phyloP scores from a whole-genome alignment of 2,329 filamentous ascomycete genomes.

The Helotiales sp. region DNA sequence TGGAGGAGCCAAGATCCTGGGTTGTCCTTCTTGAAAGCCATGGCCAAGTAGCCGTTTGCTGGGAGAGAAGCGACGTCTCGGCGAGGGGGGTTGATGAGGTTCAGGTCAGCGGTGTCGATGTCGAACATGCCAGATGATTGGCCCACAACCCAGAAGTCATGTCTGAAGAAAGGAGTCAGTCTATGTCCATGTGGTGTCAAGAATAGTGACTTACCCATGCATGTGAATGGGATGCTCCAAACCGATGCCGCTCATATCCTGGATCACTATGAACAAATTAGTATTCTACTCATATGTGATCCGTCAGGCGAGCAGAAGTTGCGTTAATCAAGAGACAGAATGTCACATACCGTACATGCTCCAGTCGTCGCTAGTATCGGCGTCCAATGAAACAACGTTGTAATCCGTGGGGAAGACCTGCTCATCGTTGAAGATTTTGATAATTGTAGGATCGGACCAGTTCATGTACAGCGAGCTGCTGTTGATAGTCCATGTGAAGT shows the following conservation, averaged over 20 bases:
- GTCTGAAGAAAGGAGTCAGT: slow-evolving; percentile 48
- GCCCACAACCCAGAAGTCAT: slow-evolving; percentile 48
- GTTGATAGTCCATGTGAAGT: slow-evolving; percentile 52
- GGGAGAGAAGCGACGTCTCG: slow-evolving; percentile 52
- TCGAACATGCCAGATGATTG: slow-evolving; percentile 43
- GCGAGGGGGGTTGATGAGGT: slow-evolving; percentile 48
- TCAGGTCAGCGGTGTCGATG: slow-evolving; percentile 30
- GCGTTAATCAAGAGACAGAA: too few relatives aligned
- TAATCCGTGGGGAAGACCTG: slow-evolving; percentile 31
- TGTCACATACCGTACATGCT: slow-evolving; percentile 28
- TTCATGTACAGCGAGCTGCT: slow-evolving; percentile 46
- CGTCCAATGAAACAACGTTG: slow-evolving; percentile 24
- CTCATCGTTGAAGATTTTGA: slow-evolving; percentile 35
- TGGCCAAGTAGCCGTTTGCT: slow-evolving; percentile 32
- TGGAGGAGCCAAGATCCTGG: slow-evolving; percentile 36
- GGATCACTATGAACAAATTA: too few relatives aligned
- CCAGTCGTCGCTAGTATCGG: slow-evolving; percentile 26
- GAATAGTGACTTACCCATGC: too few relatives aligned
- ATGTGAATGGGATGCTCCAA: background rate
- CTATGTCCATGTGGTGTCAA: background rate
- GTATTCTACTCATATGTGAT: too few relatives aligned
- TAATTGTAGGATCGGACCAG: slow-evolving; percentile 47
- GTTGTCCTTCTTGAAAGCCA: slow-evolving; percentile 36
- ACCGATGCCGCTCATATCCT: slow-evolving; percentile 25
- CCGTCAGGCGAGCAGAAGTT: too few relatives aligned